Conservation (phyloP, 306 rosid genomes). For the Astragalus membranaceus region DNA sequence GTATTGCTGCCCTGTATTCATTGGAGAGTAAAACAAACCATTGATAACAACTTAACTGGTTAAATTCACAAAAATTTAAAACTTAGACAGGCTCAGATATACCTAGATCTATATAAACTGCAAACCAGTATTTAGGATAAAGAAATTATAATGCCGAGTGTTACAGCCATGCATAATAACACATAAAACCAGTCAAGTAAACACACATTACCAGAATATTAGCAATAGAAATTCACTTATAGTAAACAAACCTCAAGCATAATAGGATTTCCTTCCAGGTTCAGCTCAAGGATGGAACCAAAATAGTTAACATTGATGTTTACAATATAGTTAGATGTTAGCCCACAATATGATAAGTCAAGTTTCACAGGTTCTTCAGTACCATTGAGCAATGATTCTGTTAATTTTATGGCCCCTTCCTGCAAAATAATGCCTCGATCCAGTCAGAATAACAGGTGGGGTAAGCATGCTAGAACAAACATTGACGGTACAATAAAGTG, state of each 20-base stretch:
- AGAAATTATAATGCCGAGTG: constrained; percentile 3
- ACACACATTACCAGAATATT: constrained; percentile 14
- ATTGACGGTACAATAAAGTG: neutral
- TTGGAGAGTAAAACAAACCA: constrained; percentile 1
- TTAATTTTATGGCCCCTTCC: constrained; percentile 58
- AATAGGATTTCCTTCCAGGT: constrained; percentile 72
- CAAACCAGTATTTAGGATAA: constrained; percentile 1
- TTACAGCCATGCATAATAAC: neutral
- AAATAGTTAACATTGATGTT: constrained; percentile 31
- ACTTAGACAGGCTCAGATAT: neutral
- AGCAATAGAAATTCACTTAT: constrained; percentile 2
- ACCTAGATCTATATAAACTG: constrained; percentile 1
- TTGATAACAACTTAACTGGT: neutral
- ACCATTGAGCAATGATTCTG: constrained; percentile 51
- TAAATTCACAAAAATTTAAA: neutral
- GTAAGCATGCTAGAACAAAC: constrained; percentile 15
- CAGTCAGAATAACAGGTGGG: constrained; percentile 19
- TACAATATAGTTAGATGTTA: constrained; percentile 42
- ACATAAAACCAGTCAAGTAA: constrained; percentile 13
- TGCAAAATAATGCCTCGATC: constrained; percentile 29
- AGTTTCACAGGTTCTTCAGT: constrained; percentile 60
- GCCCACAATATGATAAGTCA: constrained; percentile 71
- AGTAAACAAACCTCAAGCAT: constrained; percentile 56
- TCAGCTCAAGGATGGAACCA: constrained; percentile 63
- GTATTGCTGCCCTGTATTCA: constrained; percentile 55